Evolutionary conservation across 73 alveolate genomes (phyloP).

Genomic region (Tetrahymena thermophila): DNA sequence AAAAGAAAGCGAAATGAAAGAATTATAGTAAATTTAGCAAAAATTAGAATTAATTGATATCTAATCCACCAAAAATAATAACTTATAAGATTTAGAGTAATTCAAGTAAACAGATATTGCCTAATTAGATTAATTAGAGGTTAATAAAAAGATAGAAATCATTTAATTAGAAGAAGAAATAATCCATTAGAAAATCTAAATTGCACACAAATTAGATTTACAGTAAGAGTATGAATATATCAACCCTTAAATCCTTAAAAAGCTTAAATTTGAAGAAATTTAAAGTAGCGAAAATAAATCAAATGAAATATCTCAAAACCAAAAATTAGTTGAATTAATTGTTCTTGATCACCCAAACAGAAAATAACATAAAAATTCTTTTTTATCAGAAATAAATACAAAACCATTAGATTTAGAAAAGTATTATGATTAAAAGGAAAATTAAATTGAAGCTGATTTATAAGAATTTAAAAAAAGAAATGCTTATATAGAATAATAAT

Average conservation of each 20-base stretch:
- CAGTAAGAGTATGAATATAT: background rate
- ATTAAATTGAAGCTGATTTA: background rate
- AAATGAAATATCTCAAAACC: background rate
- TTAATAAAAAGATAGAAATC: background rate
- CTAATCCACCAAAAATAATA: background rate
- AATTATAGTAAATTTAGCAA: background rate
- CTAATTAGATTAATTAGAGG: background rate
- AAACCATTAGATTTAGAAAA: background rate
- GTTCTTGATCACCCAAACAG: background rate
- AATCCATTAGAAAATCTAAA: background rate
- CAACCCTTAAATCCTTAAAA: background rate
- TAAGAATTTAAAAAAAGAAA: background rate
- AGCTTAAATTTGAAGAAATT: background rate
- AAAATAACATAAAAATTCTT: background rate
- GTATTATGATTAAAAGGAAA: background rate
- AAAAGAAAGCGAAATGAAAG: background rate
- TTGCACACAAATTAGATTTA: background rate
- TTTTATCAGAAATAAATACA: background rate
- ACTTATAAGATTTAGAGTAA: background rate
- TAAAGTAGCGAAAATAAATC: too few species aligned
- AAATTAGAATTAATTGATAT: background rate
- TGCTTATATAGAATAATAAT: background rate
- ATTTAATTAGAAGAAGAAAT: background rate
- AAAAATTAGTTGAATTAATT: background rate
- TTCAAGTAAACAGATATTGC: background rate